Base-by-base conservation (phyloP, 1,284 basidiomycete species). In the Fomitopsis pinicola region DNA sequence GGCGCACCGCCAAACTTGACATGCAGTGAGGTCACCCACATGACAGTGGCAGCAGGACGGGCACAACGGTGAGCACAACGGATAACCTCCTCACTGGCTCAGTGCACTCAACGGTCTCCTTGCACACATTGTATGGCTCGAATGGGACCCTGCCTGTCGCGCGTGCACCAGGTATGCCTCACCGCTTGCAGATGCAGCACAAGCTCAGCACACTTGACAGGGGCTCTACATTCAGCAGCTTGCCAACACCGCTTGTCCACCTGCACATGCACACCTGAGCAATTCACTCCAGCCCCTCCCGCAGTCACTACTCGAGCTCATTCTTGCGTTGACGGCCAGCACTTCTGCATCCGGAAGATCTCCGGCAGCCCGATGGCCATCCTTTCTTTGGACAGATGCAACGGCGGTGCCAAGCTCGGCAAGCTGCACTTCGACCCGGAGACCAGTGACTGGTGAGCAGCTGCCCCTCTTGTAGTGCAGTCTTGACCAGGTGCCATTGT, bases 371-470 rank as follows among this genome's bases (percentile, higher is more conserved):
- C 91, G 0, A 81, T 85, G 22, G 88, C 89, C 1, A 91, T 98
- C 73, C 82, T 98, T 38, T 87, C 92, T 2, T 85, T 87, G 5
- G 90, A 93, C 63, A 97, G 97, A 26, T 89, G 93, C 70, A 89
- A 98, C 69, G 94, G 96, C 42, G 96, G 98, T 72, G 86, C 98
- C 59, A 94, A 98, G 67, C 82, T 99, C n/a, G 91, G 93, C 45
- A 95, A 97, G 74, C 78, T 98, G 69, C 82, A n/a, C n/a, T n/a
- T n/a, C n/a, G n/a, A n/a, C n/a, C n/a, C n/a, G n/a, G n/a, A n/a
- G n/a, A n/a, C n/a, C n/a, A n/a, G n/a, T n/a, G n/a, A n/a, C n/a
- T n/a, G n/a, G n/a, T n/a, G n/a, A n/a, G n/a, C n/a, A n/a, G n/a
- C n/a, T n/a, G n/a, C n/a, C n/a, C n/a, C n/a, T n/a, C n/a, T n/a